A percentile compares a stretch with the other conserved stretches of the same genome.
Evolutionary conservation across 345 rosid species (phyloP).

Genomic region (Melaleuca alternifolia): DNA sequence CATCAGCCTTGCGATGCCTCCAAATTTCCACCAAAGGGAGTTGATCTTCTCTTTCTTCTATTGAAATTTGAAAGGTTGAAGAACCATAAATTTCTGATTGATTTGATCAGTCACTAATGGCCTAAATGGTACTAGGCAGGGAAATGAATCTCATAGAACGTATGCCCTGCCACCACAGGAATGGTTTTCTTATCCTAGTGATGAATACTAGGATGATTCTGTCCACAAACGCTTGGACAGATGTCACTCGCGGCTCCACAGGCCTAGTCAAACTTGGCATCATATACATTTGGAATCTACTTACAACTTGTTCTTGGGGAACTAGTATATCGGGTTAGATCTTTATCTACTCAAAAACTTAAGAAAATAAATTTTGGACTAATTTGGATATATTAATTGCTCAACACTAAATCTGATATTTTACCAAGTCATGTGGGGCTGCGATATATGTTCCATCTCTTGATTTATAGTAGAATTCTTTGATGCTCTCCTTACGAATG

Average conservation of each 20-base stretch:
- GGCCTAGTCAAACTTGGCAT: neutral
- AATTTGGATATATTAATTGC: too few species aligned
- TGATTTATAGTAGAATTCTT: too few species aligned
- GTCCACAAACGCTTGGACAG: too few species aligned
- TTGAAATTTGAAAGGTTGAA: neutral
- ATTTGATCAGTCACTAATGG: neutral
- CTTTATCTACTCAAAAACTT: too few species aligned
- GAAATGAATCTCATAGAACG: neutral
- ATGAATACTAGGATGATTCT: too few species aligned
- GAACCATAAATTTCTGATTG: neutral
- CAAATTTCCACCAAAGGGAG: neutral
- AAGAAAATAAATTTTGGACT: too few species aligned
- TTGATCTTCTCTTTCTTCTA: neutral
- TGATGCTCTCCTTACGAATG: too few species aligned
- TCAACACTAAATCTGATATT: too few species aligned
- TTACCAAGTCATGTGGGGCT: too few species aligned
- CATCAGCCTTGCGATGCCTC: neutral
- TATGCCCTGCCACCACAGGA: rapidly evolving
- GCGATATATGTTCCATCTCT: too few species aligned
- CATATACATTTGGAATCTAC: neutral
- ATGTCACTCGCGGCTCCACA: neutral
- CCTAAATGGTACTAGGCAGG: neutral
- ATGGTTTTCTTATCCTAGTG: too few species aligned
- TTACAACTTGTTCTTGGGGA: neutral
- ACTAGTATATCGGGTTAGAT: too few species aligned